Conservation (phyloP, 2,329 filamentous ascomycete genomes). For the Scedosporium dehoogii region DNA sequence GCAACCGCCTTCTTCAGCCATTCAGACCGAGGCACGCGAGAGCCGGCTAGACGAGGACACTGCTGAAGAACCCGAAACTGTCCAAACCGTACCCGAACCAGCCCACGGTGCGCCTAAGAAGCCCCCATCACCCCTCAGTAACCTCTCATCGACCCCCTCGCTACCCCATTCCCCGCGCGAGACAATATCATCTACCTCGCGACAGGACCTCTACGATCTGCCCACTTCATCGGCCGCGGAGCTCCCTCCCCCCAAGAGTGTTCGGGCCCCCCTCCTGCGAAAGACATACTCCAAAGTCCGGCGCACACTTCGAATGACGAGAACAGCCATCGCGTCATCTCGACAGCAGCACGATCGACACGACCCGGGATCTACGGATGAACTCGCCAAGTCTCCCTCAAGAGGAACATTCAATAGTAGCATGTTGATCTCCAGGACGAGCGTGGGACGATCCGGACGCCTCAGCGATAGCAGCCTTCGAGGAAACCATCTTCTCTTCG, state of each 20-base stretch:
- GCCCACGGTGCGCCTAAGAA: not conserved
- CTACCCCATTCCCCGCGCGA: slow-evolving; percentile 6
- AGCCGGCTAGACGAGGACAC: not conserved
- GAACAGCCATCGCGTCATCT: not conserved
- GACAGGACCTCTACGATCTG: not conserved
- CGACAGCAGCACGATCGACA: slow-evolving; percentile 13
- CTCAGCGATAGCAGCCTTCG: not conserved
- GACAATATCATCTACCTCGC: not conserved
- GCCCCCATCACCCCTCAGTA: slow-evolving; percentile 29
- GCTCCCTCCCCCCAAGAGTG: slow-evolving; percentile 2
- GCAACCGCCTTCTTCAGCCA: not conserved
- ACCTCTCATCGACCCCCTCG: slow-evolving; percentile 27
- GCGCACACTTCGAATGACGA: not conserved
- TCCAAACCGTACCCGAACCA: slow-evolving; percentile 2
- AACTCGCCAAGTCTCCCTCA: slow-evolving; percentile 31
- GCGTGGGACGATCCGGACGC: not conserved
- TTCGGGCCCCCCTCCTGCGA: slow-evolving; percentile 7
- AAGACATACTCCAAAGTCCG: slow-evolving; percentile 6
- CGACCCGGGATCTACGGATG: slow-evolving; percentile 38
- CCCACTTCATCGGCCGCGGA: slow-evolving; percentile 1
- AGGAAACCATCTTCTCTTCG: slow-evolving; percentile 41
- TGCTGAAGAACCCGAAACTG: not conserved
- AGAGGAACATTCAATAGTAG: slow-evolving; percentile 27
- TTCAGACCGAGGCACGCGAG: not conserved
- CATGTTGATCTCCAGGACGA: slow-evolving; percentile 11